Evolutionary conservation across 768 basidiomycete species (phyloP), one percentile per base, ranked within the genome.

Genomic region (Amyloporia xantha): DNA sequence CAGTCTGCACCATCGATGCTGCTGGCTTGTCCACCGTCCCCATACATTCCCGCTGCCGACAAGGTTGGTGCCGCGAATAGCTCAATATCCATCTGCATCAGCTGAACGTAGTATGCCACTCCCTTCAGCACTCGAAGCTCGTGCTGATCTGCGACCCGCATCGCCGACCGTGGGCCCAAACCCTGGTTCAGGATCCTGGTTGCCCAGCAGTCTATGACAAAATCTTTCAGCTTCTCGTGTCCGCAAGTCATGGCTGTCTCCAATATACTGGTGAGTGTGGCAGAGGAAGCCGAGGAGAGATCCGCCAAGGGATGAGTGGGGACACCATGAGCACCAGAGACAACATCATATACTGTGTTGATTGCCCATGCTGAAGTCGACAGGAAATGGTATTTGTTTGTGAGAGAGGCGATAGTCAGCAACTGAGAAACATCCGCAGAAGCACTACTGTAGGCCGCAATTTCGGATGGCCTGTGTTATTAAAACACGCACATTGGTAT

Each of bases 341-440:
- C 53, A n/a, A 67, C 59, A 47, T 61, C 50, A 40, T 59, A 58
- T 15, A 74, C 60, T 7, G 65, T 60, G 7, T 61, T 55, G 37
- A 69, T 48, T n/a, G 70, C 67, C 73, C 73, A 75, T 13, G 53
- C 26, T 35, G 59, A 57, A 28, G 70, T 62, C 19, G 64, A 50
- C n/a, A 51, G 51, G 50, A 71, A 66, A 38, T 64, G 61, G 56
- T 72, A 75, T 52, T 62, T 63, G 61, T 64, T 61, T 13, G 72
- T 62, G 17, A 71, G 62, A 51, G 70, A 66, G 25, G 69, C 66
- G 48, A 75, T 64, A 27, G 66, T 66, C 21, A 73, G 60, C 7
- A 75, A 55, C 20, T 65, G 61, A 44, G 63, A 60, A n/a, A 75
- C 54, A 41, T 66, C 51, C 19, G 68, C 54, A 21, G 52, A 48